These are phyloP conservation scores for Podospora appendiculata DNA, from an alignment of 495 filamentous ascomycete species.

Conservation along the genomic window DNA sequence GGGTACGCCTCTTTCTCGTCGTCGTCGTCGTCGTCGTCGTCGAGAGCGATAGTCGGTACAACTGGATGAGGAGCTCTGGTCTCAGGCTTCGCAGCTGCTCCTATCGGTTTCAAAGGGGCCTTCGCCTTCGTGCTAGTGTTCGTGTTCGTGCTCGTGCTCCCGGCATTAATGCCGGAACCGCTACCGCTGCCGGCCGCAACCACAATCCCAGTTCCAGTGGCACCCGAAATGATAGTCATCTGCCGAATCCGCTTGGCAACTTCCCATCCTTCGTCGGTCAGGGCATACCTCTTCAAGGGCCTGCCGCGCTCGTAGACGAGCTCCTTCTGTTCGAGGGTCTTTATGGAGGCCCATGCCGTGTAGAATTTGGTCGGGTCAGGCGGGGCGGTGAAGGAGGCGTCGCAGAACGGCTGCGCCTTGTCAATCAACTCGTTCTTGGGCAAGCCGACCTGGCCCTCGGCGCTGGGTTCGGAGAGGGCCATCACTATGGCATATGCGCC, in stretches of 20 bases:
- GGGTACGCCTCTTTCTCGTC: slow-evolving; percentile 1
- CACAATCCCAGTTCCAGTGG: not conserved
- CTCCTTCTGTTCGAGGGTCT: slow-evolving; percentile 66
- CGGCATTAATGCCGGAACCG: not conserved
- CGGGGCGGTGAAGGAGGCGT: slow-evolving; percentile 66
- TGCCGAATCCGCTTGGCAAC: slow-evolving; percentile 61
- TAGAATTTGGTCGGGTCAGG: slow-evolving; percentile 61
- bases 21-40: slow-evolving; percentile 5
- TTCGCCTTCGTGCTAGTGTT: not conserved
- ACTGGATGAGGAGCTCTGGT: not conserved
- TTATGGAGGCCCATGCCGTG: slow-evolving; percentile 84
- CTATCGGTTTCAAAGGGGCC: not conserved
- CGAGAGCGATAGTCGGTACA: not conserved
- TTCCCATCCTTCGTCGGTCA: slow-evolving; percentile 77
- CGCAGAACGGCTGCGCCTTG: slow-evolving; percentile 63
- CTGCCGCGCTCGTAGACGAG: slow-evolving; percentile 65
- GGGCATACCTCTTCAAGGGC: slow-evolving; percentile 57
- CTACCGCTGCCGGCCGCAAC: not conserved
- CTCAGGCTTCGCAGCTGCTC: not conserved
- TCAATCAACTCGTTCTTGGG: slow-evolving; percentile 64
- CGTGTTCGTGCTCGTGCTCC: not conserved
- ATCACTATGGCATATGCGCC: slow-evolving; percentile 70
- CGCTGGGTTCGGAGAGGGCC: slow-evolving; percentile 53
- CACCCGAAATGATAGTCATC: not conserved
- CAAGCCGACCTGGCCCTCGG: slow-evolving; percentile 48